phyloP scores from a whole-genome alignment of 2,329 filamentous ascomycete genomes.

The Leptodontidium sp. region DNA sequence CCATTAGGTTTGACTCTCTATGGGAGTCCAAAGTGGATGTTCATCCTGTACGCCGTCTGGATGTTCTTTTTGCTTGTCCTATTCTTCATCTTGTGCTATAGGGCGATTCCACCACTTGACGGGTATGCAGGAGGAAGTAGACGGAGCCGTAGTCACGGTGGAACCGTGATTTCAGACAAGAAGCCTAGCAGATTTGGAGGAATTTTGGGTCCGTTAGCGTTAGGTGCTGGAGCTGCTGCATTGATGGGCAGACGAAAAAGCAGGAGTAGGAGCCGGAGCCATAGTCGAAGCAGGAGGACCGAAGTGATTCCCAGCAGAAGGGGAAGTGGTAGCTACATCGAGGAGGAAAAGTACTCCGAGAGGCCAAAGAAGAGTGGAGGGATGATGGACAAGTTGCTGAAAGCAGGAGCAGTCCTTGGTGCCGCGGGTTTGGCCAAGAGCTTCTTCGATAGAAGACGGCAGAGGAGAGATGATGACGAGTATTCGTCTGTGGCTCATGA shows the following conservation, averaged over 20 bases:
- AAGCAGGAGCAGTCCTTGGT: constrained; percentile 68
- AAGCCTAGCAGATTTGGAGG: constrained; percentile 55
- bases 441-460: constrained; percentile 62
- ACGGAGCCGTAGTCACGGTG: constrained; percentile 45
- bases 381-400: constrained; percentile 67
- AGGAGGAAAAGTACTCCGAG: constrained; percentile 68
- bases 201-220: constrained; percentile 61
- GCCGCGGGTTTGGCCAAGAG: constrained; percentile 68
- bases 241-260: constrained; percentile 51
- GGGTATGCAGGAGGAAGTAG: constrained; percentile 51
- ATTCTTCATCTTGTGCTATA: constrained; percentile 84
- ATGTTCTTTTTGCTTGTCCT: constrained; percentile 74
- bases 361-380: constrained; percentile 57
- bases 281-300: constrained; percentile 42
- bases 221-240: constrained; percentile 66
- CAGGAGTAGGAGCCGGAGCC: constrained; percentile 44
- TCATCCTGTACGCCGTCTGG: constrained; percentile 86
- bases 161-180: constrained; percentile 58
- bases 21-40: constrained; percentile 84
- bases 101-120: constrained; percentile 60
- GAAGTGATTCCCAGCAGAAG: constrained; percentile 61
- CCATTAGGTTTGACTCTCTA: constrained; percentile 91
- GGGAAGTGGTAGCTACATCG: constrained; percentile 61
- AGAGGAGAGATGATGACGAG: constrained; percentile 58
- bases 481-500: constrained; percentile 70